A percentile compares a stretch with the other conserved stretches of the same genome.
These are phyloP conservation scores for Suhomyces atakaporum DNA, from an alignment of 1,139 yeast genomes.

Conservation along the genomic window DNA sequence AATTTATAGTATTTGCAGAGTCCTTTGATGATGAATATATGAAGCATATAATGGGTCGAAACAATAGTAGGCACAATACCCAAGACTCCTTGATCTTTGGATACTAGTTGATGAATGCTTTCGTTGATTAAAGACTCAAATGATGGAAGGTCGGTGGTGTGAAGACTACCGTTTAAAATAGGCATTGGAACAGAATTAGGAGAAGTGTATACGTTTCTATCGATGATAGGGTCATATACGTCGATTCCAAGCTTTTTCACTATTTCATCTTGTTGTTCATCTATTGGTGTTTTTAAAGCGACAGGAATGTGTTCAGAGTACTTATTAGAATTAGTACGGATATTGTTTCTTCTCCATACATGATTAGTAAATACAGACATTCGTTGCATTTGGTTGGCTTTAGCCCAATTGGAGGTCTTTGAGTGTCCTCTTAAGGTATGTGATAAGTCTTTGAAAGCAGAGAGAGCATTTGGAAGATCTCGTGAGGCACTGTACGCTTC, in stretches of 20 bases:
- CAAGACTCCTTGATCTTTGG: constrained; percentile 12
- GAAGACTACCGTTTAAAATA: constrained; percentile 30
- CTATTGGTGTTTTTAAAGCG: constrained; percentile 18
- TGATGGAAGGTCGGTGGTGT: constrained; percentile 33
- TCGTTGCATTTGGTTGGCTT: constrained; percentile 12
- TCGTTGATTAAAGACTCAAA: constrained; percentile 26
- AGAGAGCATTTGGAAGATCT: constrained; percentile 27
- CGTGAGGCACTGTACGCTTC: constrained; percentile 34
- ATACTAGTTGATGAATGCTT: constrained; percentile 19
- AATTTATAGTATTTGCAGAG: constrained; percentile 30
- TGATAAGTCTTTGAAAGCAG: constrained; percentile 28
- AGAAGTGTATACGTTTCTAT: constrained; percentile 30
- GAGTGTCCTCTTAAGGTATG: constrained; percentile 20
- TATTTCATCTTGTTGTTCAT: constrained; percentile 24
- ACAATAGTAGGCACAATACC: constrained; percentile 21
- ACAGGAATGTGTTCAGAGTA: constrained; percentile 12
- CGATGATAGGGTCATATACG: constrained; percentile 31
- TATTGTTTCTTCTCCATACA: constrained; percentile 30
- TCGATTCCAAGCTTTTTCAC: constrained; percentile 13
- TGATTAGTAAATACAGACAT: constrained; percentile 23
- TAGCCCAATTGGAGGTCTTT: constrained; percentile 12
- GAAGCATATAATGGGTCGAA: constrained; percentile 29
- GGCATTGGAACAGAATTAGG: constrained; percentile 24
- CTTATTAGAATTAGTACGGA: constrained; percentile 20
- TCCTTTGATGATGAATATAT: constrained; percentile 28